Evolutionary conservation across 148 eudicot species (phyloP), one percentile per base, ranked within the genome.

Genomic region (Amaranthus cruentus): DNA sequence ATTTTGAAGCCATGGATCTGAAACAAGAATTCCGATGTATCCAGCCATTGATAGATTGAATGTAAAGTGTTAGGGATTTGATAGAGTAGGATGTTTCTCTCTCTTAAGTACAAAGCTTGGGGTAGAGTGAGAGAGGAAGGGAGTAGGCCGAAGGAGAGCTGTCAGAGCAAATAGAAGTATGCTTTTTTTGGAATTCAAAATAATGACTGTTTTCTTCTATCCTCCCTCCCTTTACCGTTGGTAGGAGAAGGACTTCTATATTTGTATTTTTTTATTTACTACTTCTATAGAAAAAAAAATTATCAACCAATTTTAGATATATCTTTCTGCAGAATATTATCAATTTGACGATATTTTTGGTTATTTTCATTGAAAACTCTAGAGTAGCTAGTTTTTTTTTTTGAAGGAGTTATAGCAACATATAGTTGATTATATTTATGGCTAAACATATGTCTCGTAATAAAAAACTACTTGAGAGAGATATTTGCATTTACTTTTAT

Each of bases 1-100:
- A 71, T 87, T 95, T 59, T 95, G 98, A 5, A 95, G 88, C 98
- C 98, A 91, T 82, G 97, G 97, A 95, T 95, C 98, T 69, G 98
- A 95, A 4, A 90, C 93, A 63, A 95, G 67, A 46, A 95, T 87
- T 9, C 98, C 98, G 5, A 87, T 83, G 62, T 91, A 95, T 44
- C 89, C 98, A 59, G 96, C 91, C 97, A 91, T 87, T 75, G 55
- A 10, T 42, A 0, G 11, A 12, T 53, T 66, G 63, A 53, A 9
- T 2, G 6, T 47, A 2, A 49, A 54, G n/a, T 47, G 51, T 55
- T 12, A 13, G 51, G 52, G n/a, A 42, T 55, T 50, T 38, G 15
- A 48, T 61, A 12, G 6, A 13, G 28, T 15, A 48, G 6, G n/a
- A 59, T 53, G 61, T 79, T 74, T 54, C 64, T 62, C 67, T 38